Conservation (phyloP, 2,329 filamentous ascomycete genomes). For the Bisporella sp. region DNA sequence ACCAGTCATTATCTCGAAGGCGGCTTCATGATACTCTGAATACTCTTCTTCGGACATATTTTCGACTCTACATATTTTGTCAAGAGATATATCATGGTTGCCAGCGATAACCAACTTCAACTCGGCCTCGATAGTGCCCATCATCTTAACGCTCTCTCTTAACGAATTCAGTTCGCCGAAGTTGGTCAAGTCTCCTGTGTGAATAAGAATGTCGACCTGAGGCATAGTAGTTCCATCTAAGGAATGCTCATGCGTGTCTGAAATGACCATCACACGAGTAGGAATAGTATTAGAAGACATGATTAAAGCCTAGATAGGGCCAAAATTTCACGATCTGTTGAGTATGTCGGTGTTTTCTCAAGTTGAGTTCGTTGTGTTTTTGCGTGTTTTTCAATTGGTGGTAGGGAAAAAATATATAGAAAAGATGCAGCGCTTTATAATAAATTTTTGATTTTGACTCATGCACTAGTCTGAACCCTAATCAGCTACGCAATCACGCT, state of each 20-base stretch:
- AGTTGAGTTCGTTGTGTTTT: too few relatives aligned
- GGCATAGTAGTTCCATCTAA: conserved; percentile 13
- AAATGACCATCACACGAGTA: conserved; percentile 18
- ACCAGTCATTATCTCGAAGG: conserved; percentile 18
- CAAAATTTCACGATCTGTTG: too few relatives aligned
- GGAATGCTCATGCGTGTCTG: conserved; percentile 17
- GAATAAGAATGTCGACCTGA: conserved; percentile 29
- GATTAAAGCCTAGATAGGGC: neutral
- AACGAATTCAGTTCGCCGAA: conserved; percentile 17
- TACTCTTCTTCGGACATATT: conserved; percentile 8
- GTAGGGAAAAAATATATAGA: too few relatives aligned
- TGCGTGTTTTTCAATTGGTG: too few relatives aligned
- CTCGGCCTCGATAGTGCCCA: conserved; percentile 37
- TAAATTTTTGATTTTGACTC: too few relatives aligned
- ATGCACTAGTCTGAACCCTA: too few relatives aligned
- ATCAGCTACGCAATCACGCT: too few relatives aligned
- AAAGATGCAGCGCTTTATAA: too few relatives aligned
- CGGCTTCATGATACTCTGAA: conserved; percentile 7
- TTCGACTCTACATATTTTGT: neutral
- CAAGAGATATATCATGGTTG: conserved; percentile 28
- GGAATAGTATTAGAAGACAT: conserved; percentile 9
- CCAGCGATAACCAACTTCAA: conserved; percentile 56
- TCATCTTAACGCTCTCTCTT: conserved; percentile 17
- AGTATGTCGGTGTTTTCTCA: too few relatives aligned
- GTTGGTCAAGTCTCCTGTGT: conserved; percentile 33